Conservation (phyloP, 371 early-diverging fungal species). For the Mucor circinelloides region DNA sequence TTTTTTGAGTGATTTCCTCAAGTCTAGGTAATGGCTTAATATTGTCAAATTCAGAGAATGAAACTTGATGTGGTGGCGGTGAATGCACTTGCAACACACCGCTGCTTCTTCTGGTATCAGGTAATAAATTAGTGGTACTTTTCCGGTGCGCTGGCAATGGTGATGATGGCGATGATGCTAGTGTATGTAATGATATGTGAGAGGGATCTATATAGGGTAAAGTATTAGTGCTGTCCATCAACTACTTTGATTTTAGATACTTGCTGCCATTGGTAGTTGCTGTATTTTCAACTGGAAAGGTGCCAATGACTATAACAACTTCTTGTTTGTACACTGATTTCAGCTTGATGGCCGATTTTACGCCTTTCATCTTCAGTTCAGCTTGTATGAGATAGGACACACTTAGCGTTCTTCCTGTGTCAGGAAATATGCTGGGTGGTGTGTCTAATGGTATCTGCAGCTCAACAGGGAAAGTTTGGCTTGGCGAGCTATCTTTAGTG, state of each 20-base stretch:
- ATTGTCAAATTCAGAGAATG: neutral
- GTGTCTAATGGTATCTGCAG: constrained; percentile 12
- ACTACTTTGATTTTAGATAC: neutral
- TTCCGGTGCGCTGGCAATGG: neutral
- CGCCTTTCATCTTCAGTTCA: constrained; percentile 19
- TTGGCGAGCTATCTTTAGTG: neutral
- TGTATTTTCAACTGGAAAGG: neutral
- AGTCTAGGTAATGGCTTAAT: neutral
- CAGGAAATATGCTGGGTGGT: constrained; percentile 21
- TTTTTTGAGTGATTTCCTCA: neutral
- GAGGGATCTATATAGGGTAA: neutral
- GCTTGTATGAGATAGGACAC: constrained; percentile 17
- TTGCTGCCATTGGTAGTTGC: neutral
- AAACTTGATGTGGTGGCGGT: neutral
- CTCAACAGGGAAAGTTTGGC: neutral
- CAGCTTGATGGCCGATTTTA: constrained; percentile 14
- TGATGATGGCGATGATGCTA: neutral
- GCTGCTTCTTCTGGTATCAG: neutral
- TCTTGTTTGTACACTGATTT: constrained; percentile 13
- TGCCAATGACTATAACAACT: constrained; percentile 20
- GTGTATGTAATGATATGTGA: neutral
- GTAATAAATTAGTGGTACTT: neutral
- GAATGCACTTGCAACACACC: neutral
- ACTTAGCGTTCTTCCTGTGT: constrained; percentile 16
- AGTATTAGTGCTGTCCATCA: neutral